Evolutionary conservation across 1,284 basidiomycete species (phyloP).

Genomic region (Moesziomyces parantarcticus): DNA sequence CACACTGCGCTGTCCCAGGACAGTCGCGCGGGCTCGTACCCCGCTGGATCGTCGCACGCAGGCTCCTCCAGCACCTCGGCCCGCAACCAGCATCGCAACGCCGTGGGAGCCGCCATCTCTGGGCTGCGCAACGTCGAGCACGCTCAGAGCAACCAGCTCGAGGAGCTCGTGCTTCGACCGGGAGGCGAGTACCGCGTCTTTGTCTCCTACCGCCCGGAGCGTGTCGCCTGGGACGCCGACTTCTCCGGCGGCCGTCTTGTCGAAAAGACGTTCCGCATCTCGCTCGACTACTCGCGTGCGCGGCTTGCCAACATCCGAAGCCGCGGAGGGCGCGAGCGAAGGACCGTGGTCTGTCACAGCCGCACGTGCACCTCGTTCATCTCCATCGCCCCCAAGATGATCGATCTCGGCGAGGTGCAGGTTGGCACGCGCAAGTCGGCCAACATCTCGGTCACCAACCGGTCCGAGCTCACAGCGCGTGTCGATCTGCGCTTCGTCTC

Average conservation of each 20-base stretch:
- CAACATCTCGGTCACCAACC: conserved; percentile 69
- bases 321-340: conserved; percentile 66
- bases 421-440: conserved; percentile 70
- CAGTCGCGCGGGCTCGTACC: conserved; percentile 50
- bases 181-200: conserved; percentile 71
- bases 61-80: conserved; percentile 32
- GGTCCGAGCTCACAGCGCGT: conserved; percentile 69
- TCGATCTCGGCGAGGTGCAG: conserved; percentile 71
- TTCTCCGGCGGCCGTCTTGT: conserved; percentile 68
- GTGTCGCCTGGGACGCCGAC: conserved; percentile 61
- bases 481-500: conserved; percentile 71
- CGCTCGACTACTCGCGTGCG: conserved; percentile 69
- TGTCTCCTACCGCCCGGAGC: conserved; percentile 69
- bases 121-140: conserved; percentile 61
- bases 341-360: conserved; percentile 68
- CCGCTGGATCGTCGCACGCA: conserved; percentile 48
- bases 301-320: conserved; percentile 55
- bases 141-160: conserved; percentile 68
- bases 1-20: conserved; percentile 57
- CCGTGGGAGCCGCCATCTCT: conserved; percentile 27
- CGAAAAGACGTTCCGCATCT: conserved; percentile 69
- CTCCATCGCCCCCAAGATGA: conserved; percentile 67
- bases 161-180: conserved; percentile 71
- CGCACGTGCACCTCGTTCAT: conserved; percentile 71
- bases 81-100: conserved; percentile 26